These are phyloP conservation scores for Verticillium longisporum DNA, from an alignment of 2,329 filamentous ascomycete genomes.

Conservation along the genomic window DNA sequence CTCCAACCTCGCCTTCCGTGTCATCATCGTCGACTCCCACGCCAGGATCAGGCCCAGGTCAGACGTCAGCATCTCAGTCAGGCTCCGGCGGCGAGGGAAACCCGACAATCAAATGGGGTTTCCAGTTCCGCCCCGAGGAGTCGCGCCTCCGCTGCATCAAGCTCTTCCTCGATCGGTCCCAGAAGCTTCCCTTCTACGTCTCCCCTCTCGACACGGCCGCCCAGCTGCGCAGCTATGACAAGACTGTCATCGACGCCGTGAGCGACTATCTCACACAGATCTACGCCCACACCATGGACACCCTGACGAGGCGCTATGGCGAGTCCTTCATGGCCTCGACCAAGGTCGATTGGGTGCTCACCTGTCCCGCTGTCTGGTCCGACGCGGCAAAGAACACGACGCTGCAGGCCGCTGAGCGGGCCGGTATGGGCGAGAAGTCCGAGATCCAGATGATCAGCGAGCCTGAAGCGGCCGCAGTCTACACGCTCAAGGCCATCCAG, in stretches of 20 bases:
- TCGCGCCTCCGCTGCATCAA: conserved; percentile 75
- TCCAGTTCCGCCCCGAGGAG: conserved; percentile 75
- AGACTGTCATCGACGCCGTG: conserved; percentile 73
- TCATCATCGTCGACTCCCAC: conserved; percentile 4
- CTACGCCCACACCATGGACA: conserved; percentile 73
- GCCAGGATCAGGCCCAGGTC: not conserved
- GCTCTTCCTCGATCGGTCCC: conserved; percentile 72
- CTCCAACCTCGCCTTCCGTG: conserved; percentile 12
- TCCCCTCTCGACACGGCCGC: conserved; percentile 70
- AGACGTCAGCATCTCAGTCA: conserved; percentile 4
- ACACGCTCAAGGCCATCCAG: conserved; percentile 73
- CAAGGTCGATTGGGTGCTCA: conserved; percentile 72
- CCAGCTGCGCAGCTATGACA: conserved; percentile 66
- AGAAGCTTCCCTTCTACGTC: conserved; percentile 76
- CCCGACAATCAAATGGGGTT: conserved; percentile 66
- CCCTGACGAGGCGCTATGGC: conserved; percentile 65
- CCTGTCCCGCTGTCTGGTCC: conserved; percentile 78
- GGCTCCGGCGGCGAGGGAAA: conserved; percentile 26
- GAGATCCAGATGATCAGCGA: conserved; percentile 76
- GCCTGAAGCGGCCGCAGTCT: conserved; percentile 73
- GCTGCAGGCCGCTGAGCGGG: conserved; percentile 67
- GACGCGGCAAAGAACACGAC: conserved; percentile 83
- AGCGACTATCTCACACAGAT: conserved; percentile 74
- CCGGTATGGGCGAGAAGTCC: conserved; percentile 66
- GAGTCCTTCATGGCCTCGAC: conserved; percentile 72